phyloP scores from a whole-genome alignment of 1,284 basidiomycete species.

The Ceratobasidium theobromae region DNA sequence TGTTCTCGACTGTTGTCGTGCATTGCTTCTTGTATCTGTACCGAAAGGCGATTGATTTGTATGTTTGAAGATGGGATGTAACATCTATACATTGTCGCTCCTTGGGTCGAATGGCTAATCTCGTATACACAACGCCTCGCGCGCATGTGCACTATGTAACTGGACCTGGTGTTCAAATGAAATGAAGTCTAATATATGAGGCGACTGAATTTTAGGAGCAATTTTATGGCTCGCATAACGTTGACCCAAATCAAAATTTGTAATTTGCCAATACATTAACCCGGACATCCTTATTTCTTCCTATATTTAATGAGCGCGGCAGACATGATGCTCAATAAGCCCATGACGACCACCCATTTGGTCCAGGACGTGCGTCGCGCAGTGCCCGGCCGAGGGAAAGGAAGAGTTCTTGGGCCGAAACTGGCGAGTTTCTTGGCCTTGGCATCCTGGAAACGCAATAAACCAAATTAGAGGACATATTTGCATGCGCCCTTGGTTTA shows the following conservation, averaged over 20 bases:
- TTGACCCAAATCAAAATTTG: neutral
- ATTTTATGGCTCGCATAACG: neutral
- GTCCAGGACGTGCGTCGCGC: neutral
- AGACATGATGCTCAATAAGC: neutral
- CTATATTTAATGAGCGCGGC: neutral
- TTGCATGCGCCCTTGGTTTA: neutral
- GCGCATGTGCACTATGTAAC: constrained; percentile 13
- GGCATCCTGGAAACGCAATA: neutral
- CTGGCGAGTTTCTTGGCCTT: constrained; percentile 8
- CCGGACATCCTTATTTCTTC: neutral
- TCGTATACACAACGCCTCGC: neutral
- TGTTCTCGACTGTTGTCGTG: constrained; percentile 20
- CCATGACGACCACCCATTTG: constrained; percentile 2
- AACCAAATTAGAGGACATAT: neutral
- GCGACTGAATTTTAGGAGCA: too few relatives aligned
- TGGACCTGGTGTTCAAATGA: constrained; percentile 8
- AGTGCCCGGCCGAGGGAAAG: constrained; percentile 19
- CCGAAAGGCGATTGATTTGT: constrained; percentile 29
- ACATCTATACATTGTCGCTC: constrained; percentile 26
- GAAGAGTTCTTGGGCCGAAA: neutral
- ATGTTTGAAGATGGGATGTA: constrained; percentile 30
- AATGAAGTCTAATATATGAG: neutral
- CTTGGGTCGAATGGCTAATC: constrained; percentile 21
- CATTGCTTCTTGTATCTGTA: constrained; percentile 32
- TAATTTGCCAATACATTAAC: too few relatives aligned